Evolutionary conservation across 2,329 filamentous ascomycete genomes (phyloP), one percentile per base, ranked within the genome.

Genomic region (Samsoniella hepiali): DNA sequence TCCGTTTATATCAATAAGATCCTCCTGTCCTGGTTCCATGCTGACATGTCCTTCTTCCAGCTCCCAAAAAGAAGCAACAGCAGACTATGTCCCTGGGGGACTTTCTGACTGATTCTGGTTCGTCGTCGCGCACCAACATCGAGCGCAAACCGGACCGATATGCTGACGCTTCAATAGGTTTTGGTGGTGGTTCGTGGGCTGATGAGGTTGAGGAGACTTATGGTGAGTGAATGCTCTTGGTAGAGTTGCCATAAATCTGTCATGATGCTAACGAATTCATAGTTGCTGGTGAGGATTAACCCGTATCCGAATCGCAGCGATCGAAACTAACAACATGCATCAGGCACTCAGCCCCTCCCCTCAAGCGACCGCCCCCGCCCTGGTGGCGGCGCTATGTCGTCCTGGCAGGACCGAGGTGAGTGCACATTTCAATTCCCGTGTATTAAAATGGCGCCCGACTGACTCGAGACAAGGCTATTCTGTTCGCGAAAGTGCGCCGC

Each of bases 81-180:
- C 90, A 96, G 88, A 99, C 96, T 85, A 94, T 99, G 91, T 92
- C 91, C 83, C 88, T 98, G 76, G 91, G 92, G 84, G 91, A 92
- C 81, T 99, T 99, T 86, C 86, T 99, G 84, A 85, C 85, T 76
- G 92, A 97, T 79, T 86, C 92, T 79, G 89, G 94, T 97, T 85
- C 79, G 91, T 83, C 62, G 64, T 58, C 32, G 62, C 36, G 8
- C 27, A 17, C 34, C 51, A 40, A 57, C 44, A 17, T 27, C 32
- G 36, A 51, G 53, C 60, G 60, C 60, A 51, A 57, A 27, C 51
- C 65, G 50, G 65, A 32, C 17, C 50, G 64, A 56, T 51, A 64
- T 71, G 64, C 70, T 75, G 61, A 75, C 70, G 50, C 45, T 58
- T 42, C 40, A 59, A 53, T 62, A 82, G 80, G 78, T 68, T 82